Evolutionary conservation across 176 grass and related monocot species (phyloP), one percentile per base, ranked within the genome.

Genomic region (Carex kokanica): DNA sequence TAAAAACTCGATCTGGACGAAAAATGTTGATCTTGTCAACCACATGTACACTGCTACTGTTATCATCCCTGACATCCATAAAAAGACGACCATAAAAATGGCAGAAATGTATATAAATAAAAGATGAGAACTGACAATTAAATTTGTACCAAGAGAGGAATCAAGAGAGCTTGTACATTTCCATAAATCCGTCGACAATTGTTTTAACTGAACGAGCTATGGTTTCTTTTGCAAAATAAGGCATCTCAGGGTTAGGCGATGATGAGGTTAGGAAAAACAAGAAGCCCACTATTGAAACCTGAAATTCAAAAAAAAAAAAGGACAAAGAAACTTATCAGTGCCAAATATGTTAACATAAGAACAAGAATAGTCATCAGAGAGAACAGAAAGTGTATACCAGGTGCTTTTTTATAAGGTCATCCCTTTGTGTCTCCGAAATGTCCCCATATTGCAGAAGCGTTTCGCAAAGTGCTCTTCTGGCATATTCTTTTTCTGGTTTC

Each of bases 401-500:
- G 81, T 98, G 90, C 89, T 85, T 98, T 85, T 94, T 98, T 87
- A 98, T 94, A 67, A 98, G 92, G 81, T 94, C 87, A 84, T 98
- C 92, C 80, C 95, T 88, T 80, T 98, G 92, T 66, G 84, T 25
- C 86, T 98, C 95, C 75, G 92, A 91, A 88, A 98, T 88, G 74
- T 93, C 86, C 70, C 84, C 92, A 85, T 93, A 85, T 56, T 91
- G 95, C 88, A 94, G 85, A 85, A 98, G 64, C 49, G 90, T 89
- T 85, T 98, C 93, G 57, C 69, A 91, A 69, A 98, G 83, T 45
- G 85, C 95, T 81, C 84, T 92, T 85, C 88, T 85, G 1, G 85
- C 92, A 87, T 85, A 72, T 34, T 94, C 90, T 83, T 97, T 93
- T 74, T 91, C 92, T 54, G 90, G 81, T 41, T 89, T 87, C 77